Base-by-base conservation (phyloP, 2,329 filamentous ascomycete species). In the Aquanectria penicillioides region DNA sequence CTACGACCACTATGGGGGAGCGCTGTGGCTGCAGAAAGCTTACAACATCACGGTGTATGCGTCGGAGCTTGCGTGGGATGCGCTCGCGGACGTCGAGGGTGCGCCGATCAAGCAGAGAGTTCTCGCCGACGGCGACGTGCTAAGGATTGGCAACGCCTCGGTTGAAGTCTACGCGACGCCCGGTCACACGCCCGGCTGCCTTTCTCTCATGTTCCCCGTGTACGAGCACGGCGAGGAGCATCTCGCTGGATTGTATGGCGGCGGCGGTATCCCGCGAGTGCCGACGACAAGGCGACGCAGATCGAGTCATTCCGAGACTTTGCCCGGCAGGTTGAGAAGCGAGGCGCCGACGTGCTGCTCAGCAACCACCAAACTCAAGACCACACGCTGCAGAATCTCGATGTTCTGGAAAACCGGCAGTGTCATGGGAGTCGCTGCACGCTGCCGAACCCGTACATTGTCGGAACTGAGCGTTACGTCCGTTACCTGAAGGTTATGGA, bases 1-100 rank as follows among this genome's bases (percentile, higher is more conserved):
- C 40, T 63, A 51, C 13, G 70, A 71, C 47, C 69, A 72, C 54
- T 71, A 70, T 9, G 69, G 69, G 9, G 69, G 70, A 2, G 69
- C 57, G 1, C 38, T 57, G 6, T 72, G 65, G 46, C 54, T 72
- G 0, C 68, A 72, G 36, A 58, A 69, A 8, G 68, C 48, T 2
- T 70, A 62, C 22, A 40, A 49, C 2, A 60, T 57, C 1, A 49
- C 62, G 2, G 55, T 61, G 6, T 67, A 70, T 20, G 66, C 66
- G 0, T 60, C 65, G 0, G 56, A 59, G 3, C 43, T 44, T 2
- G 56, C 57, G 3, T 64, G 63, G 64, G 33, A 47, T 9, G 61
- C 47, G 7, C 37, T 68, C 25, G 41, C 18, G 8, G 4, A 11
- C 6, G 17, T 41, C 2, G 20, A 47, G 22, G 38, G 20, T 28